Base-by-base conservation (phyloP, 106 monocot genomes). In the Dioscorea dumetorum region DNA sequence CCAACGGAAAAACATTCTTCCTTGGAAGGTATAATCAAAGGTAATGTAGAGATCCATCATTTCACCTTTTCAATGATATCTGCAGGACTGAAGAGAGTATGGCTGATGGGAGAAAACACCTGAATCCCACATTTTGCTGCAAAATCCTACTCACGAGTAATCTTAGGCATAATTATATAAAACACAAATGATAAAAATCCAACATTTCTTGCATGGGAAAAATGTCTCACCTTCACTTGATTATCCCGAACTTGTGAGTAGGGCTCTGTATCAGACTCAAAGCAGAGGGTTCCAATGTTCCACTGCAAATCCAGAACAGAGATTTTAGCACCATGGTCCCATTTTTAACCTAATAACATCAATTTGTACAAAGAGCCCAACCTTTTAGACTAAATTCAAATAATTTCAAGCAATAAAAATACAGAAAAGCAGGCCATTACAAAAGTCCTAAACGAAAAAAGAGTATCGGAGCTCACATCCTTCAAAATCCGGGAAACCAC, bases 201-300 rank as follows among this genome's bases (percentile, higher is more conserved):
- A n/a, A 69, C 41, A 41, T 41, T 41, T 41, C 41, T 41, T 41
- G 0, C 10, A 41, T 41, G 10, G 41, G 0, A 41, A 41, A 41
- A 41, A 48, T 5, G 16, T 14, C 63, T 72, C 33, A 89, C 93
- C 78, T 70, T 79, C 24, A 94, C 81, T 63, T 77, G 65, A 49
- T 63, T 72, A 70, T 90, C 90, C 24, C 80, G 66, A 10, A 58
- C 48, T 58, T 72, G 82, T 0, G 71, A 61, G 61, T 94, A 94
- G 4, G 94, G 94, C 73, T 94, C 90, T 1, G 87, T 83, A 52
- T 94, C 94, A 62, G 71, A 87, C 67, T 94, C 94, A 66, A 72
- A 94, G 73, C 84, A 94, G 6, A 94, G 76, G 66, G 81, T 85
- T 24, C 74, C 78, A 62, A 94, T 81, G 13, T 90, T 82, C 90